phyloP scores from a whole-genome alignment of 2,329 filamentous ascomycete genomes.

The Xenoacremonium recifei region DNA sequence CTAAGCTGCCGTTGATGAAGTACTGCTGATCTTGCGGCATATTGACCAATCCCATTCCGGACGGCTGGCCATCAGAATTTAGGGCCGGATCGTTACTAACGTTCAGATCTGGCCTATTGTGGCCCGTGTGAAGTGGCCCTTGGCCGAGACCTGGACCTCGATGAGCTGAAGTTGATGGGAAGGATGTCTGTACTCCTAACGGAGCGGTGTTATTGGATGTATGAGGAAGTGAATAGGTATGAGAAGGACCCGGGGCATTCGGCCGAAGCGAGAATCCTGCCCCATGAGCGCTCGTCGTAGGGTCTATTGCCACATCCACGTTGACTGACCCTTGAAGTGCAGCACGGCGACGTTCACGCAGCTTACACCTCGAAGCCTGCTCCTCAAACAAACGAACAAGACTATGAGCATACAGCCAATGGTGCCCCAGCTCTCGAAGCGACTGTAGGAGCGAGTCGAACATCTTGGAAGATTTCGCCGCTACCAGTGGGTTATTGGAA shows the following conservation, averaged over 20 bases:
- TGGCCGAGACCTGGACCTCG: constrained; percentile 4
- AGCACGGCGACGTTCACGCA: no score
- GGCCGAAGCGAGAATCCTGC: constrained; percentile 20
- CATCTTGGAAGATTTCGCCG: constrained; percentile 27
- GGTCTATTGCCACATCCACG: no score
- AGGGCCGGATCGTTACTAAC: constrained; percentile 15
- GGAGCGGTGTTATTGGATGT: constrained; percentile 1
- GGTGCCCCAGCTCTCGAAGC: constrained; percentile 24
- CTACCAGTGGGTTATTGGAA: constrained; percentile 29
- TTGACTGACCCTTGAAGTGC: no score
- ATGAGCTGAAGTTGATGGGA: neutral
- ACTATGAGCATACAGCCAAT: constrained; percentile 33
- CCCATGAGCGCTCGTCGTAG: no score
- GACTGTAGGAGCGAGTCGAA: constrained; percentile 29
- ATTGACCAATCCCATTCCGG: constrained; percentile 4
- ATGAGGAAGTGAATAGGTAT: neutral
- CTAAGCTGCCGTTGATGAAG: constrained; percentile 13
- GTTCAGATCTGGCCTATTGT: constrained; percentile 9
- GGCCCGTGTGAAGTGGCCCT: constrained; percentile 5
- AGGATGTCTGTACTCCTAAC: neutral
- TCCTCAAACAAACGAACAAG: constrained; percentile 29
- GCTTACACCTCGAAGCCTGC: constrained; percentile 16
- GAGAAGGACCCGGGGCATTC: constrained; percentile 5
- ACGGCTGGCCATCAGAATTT: neutral
- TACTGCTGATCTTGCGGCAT: constrained; percentile 15